phyloP scores from a whole-genome alignment of 495 filamentous ascomycete genomes.

The Penicillium diatomitis region DNA sequence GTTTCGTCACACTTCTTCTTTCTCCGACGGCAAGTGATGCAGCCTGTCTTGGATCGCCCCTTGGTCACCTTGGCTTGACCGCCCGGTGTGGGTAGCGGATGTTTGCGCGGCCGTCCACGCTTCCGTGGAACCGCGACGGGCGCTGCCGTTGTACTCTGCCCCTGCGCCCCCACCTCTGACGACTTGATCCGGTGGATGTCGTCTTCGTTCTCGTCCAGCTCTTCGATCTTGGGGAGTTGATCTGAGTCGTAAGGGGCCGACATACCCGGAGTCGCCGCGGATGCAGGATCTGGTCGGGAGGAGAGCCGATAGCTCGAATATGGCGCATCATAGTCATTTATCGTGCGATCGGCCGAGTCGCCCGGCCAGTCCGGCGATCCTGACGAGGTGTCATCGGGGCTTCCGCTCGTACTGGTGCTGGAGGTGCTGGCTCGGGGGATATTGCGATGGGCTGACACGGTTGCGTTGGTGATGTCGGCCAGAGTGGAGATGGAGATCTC shows the following conservation, averaged over 20 bases:
- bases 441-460: neutral
- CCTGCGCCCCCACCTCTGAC: conserved; percentile 19
- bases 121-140: conserved; percentile 38
- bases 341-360: conserved; percentile 16
- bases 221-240: conserved; percentile 34
- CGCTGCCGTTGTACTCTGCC: conserved; percentile 16
- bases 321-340: conserved; percentile 16
- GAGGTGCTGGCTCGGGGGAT: conserved; percentile 23
- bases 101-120: conserved; percentile 78
- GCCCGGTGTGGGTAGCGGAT: conserved; percentile 53
- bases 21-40: conserved; percentile 80
- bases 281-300: conserved; percentile 2
- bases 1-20: conserved; percentile 98
- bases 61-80: conserved; percentile 62
- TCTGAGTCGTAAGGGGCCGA: conserved; percentile 14
- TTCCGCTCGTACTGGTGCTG: conserved; percentile 26
- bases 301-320: conserved; percentile 12
- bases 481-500: conserved; percentile 16
- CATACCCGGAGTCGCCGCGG: conserved; percentile 9
- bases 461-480: conserved; percentile 16
- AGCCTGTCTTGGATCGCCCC: conserved; percentile 88
- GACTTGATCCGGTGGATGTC: conserved; percentile 30
- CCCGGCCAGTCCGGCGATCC: conserved; percentile 30
- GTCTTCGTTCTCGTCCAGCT: conserved; percentile 36
- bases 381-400: conserved; percentile 30